Base-by-base conservation (phyloP, 2,329 filamentous ascomycete genomes). In the Dactylellina leptospora region DNA sequence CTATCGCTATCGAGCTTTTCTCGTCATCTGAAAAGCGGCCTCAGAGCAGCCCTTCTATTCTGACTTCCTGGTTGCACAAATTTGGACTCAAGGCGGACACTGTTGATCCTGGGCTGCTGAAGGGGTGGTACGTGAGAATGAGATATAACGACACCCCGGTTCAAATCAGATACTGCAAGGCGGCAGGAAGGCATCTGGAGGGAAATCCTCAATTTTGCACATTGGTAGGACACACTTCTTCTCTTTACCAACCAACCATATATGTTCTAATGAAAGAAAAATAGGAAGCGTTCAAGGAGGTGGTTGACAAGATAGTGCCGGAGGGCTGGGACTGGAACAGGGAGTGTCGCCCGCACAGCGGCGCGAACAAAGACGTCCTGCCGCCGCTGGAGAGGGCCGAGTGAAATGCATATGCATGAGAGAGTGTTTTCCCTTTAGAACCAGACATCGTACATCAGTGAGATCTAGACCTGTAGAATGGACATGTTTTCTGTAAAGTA, bases 141-240 rank as follows among this genome's bases (percentile, higher is more conserved):
- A 86, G 93, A 54, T 99, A 96, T 80, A 99, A 99, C 77, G 95
- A 97, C 79, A 84, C 85, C 58, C 86, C 92, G 2, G 86, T 97
- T 78, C 86, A 84, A 11, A 84, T 99, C 16, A 93, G 93, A 0
- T 93, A 91, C 1, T 99, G 95, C 80, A 87, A 85, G 75, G 81
- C 84, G 8, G 80, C 83, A 0, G 91, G 92, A 4, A 96, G 93
- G 72, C 95, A 99, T 80, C 83, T 96, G 1, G 86, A 91, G 0
- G 92, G 92, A 0, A 90, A 97, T 76, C 88, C 92, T 76, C 90
- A 87, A 23, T 93, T 97, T 77, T 99, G 95, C 81, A 97, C 93
- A 0, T 80, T 99, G 77, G 88, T 90, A 82, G 80, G 86, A 45
- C 27, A 20, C 13, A 27, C 51, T 33, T 40, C 38, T 18, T 51